A percentile compares a stretch with the other conserved stretches of the same genome.
Conservation (phyloP, 2,329 filamentous ascomycete genomes). For the Fusarium illudens region DNA sequence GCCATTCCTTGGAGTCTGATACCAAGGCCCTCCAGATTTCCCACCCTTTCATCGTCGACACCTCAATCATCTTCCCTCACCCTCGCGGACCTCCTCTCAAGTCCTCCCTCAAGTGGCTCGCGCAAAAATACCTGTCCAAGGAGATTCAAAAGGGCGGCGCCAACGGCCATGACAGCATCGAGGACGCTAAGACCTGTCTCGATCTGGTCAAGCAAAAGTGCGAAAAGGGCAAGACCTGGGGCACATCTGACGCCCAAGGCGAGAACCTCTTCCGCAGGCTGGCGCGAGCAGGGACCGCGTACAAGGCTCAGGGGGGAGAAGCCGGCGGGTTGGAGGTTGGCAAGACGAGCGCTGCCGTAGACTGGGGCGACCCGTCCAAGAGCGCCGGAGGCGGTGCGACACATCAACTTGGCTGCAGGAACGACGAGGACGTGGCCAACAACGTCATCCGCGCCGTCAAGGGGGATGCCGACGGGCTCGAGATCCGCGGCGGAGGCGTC, state of each 20-base stretch:
- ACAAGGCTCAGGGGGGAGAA: slow-evolving; percentile 67
- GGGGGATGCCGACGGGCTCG: slow-evolving; percentile 65
- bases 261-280: slow-evolving; percentile 93
- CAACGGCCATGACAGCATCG: slow-evolving; percentile 86
- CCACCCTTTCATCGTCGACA: slow-evolving; percentile 94
- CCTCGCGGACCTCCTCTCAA: slow-evolving; percentile 89
- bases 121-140: slow-evolving; percentile 83
- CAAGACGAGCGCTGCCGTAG: slow-evolving; percentile 78
- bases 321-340: slow-evolving; percentile 63
- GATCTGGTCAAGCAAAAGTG: slow-evolving; percentile 96
- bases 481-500: slow-evolving; percentile 67
- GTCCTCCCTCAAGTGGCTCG: slow-evolving; percentile 87
- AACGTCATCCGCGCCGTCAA: slow-evolving; percentile 66
- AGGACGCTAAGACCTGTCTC: slow-evolving; percentile 90
- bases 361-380: slow-evolving; percentile 83
- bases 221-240: slow-evolving; percentile 89
- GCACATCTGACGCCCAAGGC: slow-evolving; percentile 76
- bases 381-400: slow-evolving; percentile 66
- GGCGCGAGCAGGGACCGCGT: slow-evolving; percentile 67
- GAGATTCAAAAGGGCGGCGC: slow-evolving; percentile 86
- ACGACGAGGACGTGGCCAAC: slow-evolving; percentile 66
- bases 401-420: slow-evolving; percentile 64
- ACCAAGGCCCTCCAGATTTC: slow-evolving; percentile 84
- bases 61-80: slow-evolving; percentile 88
- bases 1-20: slow-evolving; percentile 84